Percentiles rank a stretch among this genome's conserved stretches.
These are phyloP conservation scores for Ceratobasidium sp. DNA, from an alignment of 1,284 basidiomycete genomes.

Conservation along the genomic window DNA sequence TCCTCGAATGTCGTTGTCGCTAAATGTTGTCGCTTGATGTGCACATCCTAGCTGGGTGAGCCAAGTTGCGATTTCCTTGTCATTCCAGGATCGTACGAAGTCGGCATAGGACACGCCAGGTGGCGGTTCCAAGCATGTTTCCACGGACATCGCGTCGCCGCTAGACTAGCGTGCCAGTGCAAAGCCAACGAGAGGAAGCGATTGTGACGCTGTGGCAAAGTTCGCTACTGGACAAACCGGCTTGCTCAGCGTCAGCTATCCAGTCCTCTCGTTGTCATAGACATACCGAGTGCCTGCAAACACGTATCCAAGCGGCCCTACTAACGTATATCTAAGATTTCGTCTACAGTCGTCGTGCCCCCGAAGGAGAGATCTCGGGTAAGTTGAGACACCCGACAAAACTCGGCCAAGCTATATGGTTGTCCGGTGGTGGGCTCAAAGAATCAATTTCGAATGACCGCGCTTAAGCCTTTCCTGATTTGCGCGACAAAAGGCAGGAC, in stretches of 20 bases:
- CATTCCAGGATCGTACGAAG: slow-evolving; percentile 72
- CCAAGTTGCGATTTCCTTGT: slow-evolving; percentile 74
- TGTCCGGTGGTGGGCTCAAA: not conserved
- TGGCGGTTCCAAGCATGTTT: slow-evolving; percentile 58
- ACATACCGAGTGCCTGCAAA: not conserved
- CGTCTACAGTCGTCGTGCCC: not conserved
- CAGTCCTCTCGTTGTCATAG: not conserved
- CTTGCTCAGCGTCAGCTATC: not conserved
- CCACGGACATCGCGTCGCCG: slow-evolving; percentile 16
- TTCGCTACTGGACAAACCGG: not conserved
- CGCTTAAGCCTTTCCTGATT: not conserved
- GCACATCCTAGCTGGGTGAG: slow-evolving; percentile 74
- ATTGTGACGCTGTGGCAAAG: not conserved
- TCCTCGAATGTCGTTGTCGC: slow-evolving; percentile 85
- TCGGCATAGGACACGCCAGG: slow-evolving; percentile 63
- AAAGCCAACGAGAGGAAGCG: not conserved
- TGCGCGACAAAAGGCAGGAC: not conserved
- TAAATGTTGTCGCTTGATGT: slow-evolving; percentile 74
- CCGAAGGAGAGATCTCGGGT: not conserved
- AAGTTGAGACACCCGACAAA: slow-evolving; percentile 3
- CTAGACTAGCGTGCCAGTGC: not conserved
- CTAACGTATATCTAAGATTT: not conserved
- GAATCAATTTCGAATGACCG: not conserved
- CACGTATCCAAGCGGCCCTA: not conserved
- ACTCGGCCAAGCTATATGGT: not conserved